Base-by-base conservation (phyloP, 495 filamentous ascomycete genomes). In the Glonium stellatum region DNA sequence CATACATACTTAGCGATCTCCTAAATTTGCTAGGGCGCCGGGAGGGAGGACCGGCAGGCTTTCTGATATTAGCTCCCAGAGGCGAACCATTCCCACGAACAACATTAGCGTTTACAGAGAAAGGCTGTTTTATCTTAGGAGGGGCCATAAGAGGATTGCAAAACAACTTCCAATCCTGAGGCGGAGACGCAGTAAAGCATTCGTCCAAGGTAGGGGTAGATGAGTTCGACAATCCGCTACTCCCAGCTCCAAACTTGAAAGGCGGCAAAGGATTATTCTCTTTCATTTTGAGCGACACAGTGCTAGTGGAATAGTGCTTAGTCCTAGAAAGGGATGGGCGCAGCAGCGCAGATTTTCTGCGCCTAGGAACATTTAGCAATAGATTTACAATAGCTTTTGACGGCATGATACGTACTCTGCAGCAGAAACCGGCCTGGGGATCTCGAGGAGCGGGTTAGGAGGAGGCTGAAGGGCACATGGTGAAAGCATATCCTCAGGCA, bases 1-100 rank as follows among this genome's bases (percentile, higher is more conserved):
- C 93, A 74, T 92, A 97, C 93, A 98, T 97, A 77, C 92, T 97
- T 69, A 96, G 78, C 42, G 92, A 96, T 54, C 93, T 83, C 31
- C 93, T 84, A 63, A 90, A 92, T 70, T 95, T 96, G 62, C 90
- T 84, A 13, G 90, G 88, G 53, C 91, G 85, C 52, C 92, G 85
- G 71, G 82, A 79, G 55, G 83, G 80, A 19, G 84, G 86, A 64
- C 87, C 88, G 10, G 85, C 84, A 10, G 79, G 79, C 54, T 89
- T 88, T 57, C 89, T 83, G 46, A 87, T 74, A 57, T 90, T 85
- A 55, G 77, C 80, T 48, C 78, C 77, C 41, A 85, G 78, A 11
- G 91, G 91, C 11, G 90, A 92, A 44, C 84, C 89, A 68, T 78
- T 87, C 42, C 72, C 71, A 50, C 84, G 81, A 61, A 73, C 70